Evolutionary conservation across 78 protist genomes (phyloP), one percentile per base, ranked within the genome.

Genomic region (Planoprotostelium fungivorum): DNA sequence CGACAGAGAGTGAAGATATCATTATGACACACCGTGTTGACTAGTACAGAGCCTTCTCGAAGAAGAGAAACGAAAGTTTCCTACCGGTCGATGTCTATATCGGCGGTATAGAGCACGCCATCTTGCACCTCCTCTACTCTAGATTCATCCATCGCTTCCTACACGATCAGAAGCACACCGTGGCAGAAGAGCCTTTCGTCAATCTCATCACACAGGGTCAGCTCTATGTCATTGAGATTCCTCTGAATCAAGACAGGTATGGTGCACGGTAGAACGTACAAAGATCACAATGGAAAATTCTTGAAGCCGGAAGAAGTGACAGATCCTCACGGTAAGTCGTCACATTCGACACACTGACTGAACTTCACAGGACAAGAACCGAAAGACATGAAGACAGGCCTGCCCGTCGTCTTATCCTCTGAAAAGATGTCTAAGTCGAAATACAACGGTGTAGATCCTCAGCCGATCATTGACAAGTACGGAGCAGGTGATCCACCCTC

Each of bases 91-190:
- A 98, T 85, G 38, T 96, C 34, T 98, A 96, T 94, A 89, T 97
- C 1, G 98, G 99, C 51, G 98, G 99, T 38, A 93, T 93, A 34
- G 99, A 98, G 87, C 99, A 98, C 84, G 99, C 99, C 0, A 94
- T 97, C 38, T 88, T 98, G 34, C 99, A 98, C 88, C 85, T 98
- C 73, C 90, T 98, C 34, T 98, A 98, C 86, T 91, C 98, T 31
- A 93, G 99, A 63, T 98, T 98, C 93, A 63, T 97, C 86, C 90
- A 93, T 0, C 91, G 88, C 86, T 93, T 96, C 88, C 83, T 96
- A 29, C 39, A 87, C 35, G 89, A 84, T 35, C 89, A 91, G 89
- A 51, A 63, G 10, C 31, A 87, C 34, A 83, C 92, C 84, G 63
- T 84, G 29, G 84, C 89, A 29, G 51, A n/a, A 0, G 98, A 96